These are phyloP conservation scores for Rhodocollybia butyracea DNA, from an alignment of 768 basidiomycete species.

Conservation along the genomic window DNA sequence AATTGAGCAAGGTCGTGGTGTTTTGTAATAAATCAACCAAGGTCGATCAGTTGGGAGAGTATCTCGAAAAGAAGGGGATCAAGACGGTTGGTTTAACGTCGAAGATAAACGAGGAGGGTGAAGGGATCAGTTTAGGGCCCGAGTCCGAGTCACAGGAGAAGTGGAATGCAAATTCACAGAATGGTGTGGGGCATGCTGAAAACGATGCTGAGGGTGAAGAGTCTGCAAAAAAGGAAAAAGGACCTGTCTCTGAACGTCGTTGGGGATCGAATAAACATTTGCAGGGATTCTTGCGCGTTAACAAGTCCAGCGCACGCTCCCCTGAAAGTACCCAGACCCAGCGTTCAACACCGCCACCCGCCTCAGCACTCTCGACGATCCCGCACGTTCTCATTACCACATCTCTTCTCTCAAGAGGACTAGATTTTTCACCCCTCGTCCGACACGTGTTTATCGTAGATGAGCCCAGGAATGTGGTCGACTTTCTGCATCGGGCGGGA, in stretches of 20 bases:
- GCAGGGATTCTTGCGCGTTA: constrained; percentile 57
- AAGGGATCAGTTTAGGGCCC: no score
- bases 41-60: constrained; percentile 58
- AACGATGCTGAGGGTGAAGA: neutral
- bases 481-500: constrained; percentile 91
- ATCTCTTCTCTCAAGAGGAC: constrained; percentile 84
- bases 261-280: constrained; percentile 75
- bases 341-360: constrained; percentile 14
- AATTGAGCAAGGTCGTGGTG: constrained; percentile 68
- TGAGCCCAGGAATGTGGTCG: constrained; percentile 84
- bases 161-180: neutral
- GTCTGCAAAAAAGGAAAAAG: neutral
- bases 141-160: no score
- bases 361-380: constrained; percentile 16
- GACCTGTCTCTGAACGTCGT: constrained; percentile 29
- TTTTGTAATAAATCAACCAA: constrained; percentile 79
- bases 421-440: constrained; percentile 80
- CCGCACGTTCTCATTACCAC: constrained; percentile 84
- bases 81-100: constrained; percentile 37
- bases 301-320: no score
- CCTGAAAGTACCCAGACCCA: no score
- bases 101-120: neutral
- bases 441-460: constrained; percentile 86
- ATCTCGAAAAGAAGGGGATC: constrained; percentile 59
- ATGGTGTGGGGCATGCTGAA: neutral